Base-by-base conservation (phyloP, 495 filamentous ascomycete genomes). In the Diplogelasinospora grovesii region DNA sequence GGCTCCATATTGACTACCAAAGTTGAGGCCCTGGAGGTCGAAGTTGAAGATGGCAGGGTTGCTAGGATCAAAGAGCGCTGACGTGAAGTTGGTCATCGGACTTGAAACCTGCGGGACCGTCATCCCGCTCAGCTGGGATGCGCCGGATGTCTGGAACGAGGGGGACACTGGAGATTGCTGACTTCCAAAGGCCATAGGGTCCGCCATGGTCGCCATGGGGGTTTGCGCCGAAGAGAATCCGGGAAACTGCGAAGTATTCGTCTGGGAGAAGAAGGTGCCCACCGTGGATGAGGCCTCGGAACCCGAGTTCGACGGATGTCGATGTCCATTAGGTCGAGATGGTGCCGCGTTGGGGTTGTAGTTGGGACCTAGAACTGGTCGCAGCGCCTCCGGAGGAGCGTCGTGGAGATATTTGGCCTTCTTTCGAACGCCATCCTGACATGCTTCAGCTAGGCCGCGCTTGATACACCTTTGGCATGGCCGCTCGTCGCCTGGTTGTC, bases 331-430 rank as follows among this genome's bases (percentile, higher is more conserved):
- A 3, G 59, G 46, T 50, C 63, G 43, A 46, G 61, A 51, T 4
- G 61, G 35, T 10, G 57, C 49, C 9, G 59, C 54, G 27, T 59
- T 67, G 27, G 66, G 72, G 37, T 73, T 74, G 46, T 68, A 76
- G 39, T 65, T 75, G 1, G 73, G 74, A 10, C 73, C 74, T 20
- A 78, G 52, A 6, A 78, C 74, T 2, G 71, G 73, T 30, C 74
- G 57, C 21, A 78, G 47, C 8, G 73, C 71, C 45, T 92, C 88
- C 40, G 85, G 77, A 25, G 89, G 87, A 19, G 90, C 88, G 69
- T 96, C 92, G 63, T 95, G 89, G 33, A 98, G 82, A 67, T 98
- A 98, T 61, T 98, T 98, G 47, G 92, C 92, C 71, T 97, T 98
- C 65, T 98, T 97, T 45, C 92, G 83, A 26, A 95, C 87, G 28